Base-by-base conservation (phyloP, 345 rosid genomes). In the Pistacia vera region DNA sequence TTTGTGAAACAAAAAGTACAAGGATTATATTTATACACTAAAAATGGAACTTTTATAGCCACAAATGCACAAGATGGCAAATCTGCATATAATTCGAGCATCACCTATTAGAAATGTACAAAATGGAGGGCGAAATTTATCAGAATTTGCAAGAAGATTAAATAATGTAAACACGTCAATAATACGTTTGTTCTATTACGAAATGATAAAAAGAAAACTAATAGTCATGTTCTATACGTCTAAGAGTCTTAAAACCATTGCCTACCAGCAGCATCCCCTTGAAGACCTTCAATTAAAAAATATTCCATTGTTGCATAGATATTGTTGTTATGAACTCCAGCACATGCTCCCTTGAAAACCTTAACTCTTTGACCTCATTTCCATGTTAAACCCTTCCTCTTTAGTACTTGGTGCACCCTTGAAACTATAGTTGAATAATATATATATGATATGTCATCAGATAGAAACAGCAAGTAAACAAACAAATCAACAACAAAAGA, bases 31-130 rank as follows among this genome's bases (percentile, higher is more conserved):
- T 56, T 44, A 56, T 54, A 64, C 3, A 8, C 22, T 33, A 62
- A 64, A 69, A 20, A 61, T 13, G 13, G 4, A 69, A 46, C 35
- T 20, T 71, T 67, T 59, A 63, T 11, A 63, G 52, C 58, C 36
- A 44, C 35, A 54, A 8, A 74, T 18, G 41, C 52, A 60, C 54
- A 65, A 56, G 13, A 54, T 18, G 69, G 28, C 35, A 57, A 67
- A 91, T 94, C 97, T 93, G 94, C 93, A 93, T 80, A 93, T 72
- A 66, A 91, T 85, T 60, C 88, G 79, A 78, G 92, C 91, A 65
- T 87, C 96, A 73, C 93, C 97, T 91, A 75, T 65, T 35, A 33
- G 66, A 46, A 54, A 81, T 33, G 58, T 41, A 81, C 2, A 72
- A 25, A 62, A 76, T 25, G 44, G 63, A 48, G 55, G 22, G 73